These are phyloP conservation scores for Fusarium fracticaudum DNA, from an alignment of 2,329 filamentous ascomycete species.

Conservation along the genomic window DNA sequence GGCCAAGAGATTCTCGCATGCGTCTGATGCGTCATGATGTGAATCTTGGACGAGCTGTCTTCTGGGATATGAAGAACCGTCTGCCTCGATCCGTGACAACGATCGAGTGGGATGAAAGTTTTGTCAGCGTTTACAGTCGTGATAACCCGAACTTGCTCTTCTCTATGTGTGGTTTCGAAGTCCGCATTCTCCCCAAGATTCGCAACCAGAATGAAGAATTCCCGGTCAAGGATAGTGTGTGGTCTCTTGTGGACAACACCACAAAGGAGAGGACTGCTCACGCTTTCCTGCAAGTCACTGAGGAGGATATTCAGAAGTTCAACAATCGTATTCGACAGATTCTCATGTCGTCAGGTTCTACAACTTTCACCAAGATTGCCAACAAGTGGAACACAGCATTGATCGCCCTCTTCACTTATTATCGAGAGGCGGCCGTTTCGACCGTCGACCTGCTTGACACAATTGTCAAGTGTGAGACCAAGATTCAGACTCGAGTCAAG, in stretches of 20 bases:
- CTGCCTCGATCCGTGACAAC: constrained; percentile 94
- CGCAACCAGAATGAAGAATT: constrained; percentile 97
- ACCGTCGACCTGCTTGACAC: constrained; percentile 94
- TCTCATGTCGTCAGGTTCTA: constrained; percentile 98
- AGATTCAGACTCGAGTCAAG: constrained; percentile 98
- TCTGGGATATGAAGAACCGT: constrained; percentile 99
- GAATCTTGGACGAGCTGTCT: constrained; percentile 94
- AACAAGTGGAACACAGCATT: constrained; percentile 99
- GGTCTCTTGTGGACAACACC: constrained; percentile 95
- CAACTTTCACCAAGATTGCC: constrained; percentile 99
- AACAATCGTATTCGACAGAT: constrained; percentile 99
- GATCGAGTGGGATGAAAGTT: constrained; percentile 99
- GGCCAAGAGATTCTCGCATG: constrained; percentile 98
- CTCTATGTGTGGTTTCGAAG: constrained; percentile 98
- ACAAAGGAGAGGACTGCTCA: constrained; percentile 97
- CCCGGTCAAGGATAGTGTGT: constrained; percentile 96
- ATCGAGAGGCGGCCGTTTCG: constrained; percentile 95
- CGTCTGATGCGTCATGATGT: constrained; percentile 98
- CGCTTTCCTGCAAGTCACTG: constrained; percentile 96
- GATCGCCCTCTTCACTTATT: constrained; percentile 98
- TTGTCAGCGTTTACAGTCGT: constrained; percentile 95
- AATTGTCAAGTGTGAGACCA: constrained; percentile 99
- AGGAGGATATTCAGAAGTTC: constrained; percentile 98
- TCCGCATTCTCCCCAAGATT: constrained; percentile 93
- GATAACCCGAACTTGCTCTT: constrained; percentile 98